phyloP scores from a whole-genome alignment of 495 filamentous ascomycete genomes.

The Amorphotheca resinae region DNA sequence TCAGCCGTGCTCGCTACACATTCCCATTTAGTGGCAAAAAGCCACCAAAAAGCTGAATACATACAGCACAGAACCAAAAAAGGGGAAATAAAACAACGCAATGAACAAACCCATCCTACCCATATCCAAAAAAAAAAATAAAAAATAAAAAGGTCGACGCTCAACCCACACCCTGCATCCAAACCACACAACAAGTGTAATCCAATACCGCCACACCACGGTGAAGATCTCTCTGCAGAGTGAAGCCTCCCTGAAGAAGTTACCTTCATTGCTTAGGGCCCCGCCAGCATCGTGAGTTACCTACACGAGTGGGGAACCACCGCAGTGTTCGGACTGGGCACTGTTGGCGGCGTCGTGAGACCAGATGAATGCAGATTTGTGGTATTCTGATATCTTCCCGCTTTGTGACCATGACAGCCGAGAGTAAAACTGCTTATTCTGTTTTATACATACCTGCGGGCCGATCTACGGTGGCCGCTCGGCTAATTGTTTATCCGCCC shows the following conservation, averaged over 20 bases:
- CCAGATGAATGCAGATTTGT: constrained; percentile 16
- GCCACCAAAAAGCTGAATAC: too few relatives aligned
- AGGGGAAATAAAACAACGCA: too few relatives aligned
- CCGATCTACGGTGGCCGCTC: too few relatives aligned
- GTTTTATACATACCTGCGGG: constrained; percentile 8
- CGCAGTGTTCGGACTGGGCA: constrained; percentile 24
- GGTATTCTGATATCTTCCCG: constrained; percentile 17
- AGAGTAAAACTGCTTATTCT: constrained; percentile 10
- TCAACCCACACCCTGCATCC: constrained; percentile 13
- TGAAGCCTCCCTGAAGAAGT: constrained; percentile 25
- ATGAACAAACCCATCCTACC: too few relatives aligned
- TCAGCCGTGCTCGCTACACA: too few relatives aligned
- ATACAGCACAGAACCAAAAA: too few relatives aligned
- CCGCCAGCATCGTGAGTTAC: constrained; percentile 23
- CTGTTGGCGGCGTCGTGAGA: constrained; percentile 15
- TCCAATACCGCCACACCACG: constrained; percentile 24
- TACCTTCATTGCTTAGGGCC: constrained; percentile 22
- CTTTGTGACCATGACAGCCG: constrained; percentile 21
- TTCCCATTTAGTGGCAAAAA: too few relatives aligned
- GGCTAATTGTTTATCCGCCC: too few relatives aligned
- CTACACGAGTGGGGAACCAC: constrained; percentile 22
- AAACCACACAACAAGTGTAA: constrained; percentile 23
- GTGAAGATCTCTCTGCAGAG: constrained; percentile 25
- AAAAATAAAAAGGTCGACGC: constrained; percentile 19
- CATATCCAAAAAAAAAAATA: constrained; percentile 12